phyloP scores from a whole-genome alignment of 1,284 basidiomycete species.

The Stygiomarasmius scandens region DNA sequence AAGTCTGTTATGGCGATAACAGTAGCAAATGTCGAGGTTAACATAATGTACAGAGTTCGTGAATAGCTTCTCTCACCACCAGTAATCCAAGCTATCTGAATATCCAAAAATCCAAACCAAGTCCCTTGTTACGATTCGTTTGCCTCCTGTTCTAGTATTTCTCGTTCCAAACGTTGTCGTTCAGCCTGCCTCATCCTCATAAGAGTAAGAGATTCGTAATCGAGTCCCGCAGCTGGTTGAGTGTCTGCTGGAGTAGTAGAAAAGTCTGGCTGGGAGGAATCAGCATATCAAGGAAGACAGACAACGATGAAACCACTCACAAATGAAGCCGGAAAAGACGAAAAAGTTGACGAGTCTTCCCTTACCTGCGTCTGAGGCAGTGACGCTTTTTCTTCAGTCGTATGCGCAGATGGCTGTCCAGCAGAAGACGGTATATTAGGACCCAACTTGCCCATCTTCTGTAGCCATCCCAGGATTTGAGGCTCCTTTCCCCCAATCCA shows the following conservation, averaged over 20 bases:
- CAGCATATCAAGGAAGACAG: no score
- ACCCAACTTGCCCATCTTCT: constrained; percentile 66
- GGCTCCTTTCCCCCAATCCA: constrained; percentile 79
- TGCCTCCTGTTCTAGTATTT: constrained; percentile 72
- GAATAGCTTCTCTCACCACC: no score
- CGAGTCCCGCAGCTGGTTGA: constrained; percentile 46
- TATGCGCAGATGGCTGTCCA: constrained; percentile 7
- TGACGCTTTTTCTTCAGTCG: constrained; percentile 22
- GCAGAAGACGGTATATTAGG: constrained; percentile 16
- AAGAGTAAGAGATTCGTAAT: constrained; percentile 82
- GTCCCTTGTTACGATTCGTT: constrained; percentile 3
- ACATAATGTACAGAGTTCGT: no score
- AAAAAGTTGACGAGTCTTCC: constrained; percentile 35
- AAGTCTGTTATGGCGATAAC: no score
- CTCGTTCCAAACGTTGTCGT: constrained; percentile 71
- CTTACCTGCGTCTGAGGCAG: constrained; percentile 33
- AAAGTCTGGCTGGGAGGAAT: constrained; percentile 15
- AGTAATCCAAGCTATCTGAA: no score
- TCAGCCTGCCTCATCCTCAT: constrained; percentile 83
- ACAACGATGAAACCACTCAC: constrained; percentile 39
- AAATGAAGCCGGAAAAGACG: constrained; percentile 62
- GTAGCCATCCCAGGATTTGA: constrained; percentile 74
- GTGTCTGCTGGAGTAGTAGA: constrained; percentile 31
- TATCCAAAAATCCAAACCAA: no score
- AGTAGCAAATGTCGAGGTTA: no score